Conservation (phyloP, 1,284 basidiomycete genomes). For the Cutaneotrichosporon mucoides region DNA sequence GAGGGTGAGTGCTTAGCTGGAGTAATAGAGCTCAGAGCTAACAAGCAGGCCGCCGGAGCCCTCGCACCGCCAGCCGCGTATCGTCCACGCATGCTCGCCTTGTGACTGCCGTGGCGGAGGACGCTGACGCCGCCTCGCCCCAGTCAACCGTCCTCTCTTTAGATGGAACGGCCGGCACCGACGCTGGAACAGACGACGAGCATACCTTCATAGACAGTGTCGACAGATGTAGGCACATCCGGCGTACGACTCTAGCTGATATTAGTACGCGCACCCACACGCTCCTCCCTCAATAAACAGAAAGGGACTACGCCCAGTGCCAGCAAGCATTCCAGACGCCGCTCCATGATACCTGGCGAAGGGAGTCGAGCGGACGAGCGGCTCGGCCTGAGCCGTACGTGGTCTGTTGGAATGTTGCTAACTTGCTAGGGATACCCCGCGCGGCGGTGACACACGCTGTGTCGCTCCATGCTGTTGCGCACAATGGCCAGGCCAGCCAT, state of each 20-base stretch:
- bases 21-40: no score
- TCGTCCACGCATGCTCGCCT: not conserved
- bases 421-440: conserved; percentile 37
- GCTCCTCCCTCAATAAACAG: conserved; percentile 10
- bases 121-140: not conserved
- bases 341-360: conserved; percentile 20
- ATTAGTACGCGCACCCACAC: conserved; percentile 19
- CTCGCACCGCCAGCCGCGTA: not conserved
- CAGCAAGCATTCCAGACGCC: not conserved
- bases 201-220: not conserved
- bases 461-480: conserved; percentile 22
- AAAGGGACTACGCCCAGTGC: not conserved
- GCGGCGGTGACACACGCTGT: conserved; percentile 36
- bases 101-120: not conserved
- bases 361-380: conserved; percentile 5
- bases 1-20: not conserved
- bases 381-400: conserved; percentile 38
- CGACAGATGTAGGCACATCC: conserved; percentile 23
- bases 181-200: conserved; percentile 1
- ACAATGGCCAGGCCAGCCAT: not conserved
- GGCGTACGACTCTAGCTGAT: no score
- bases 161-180: not conserved
- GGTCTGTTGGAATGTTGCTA: not conserved
- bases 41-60: not conserved
- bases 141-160: not conserved